Conservation (phyloP, 2,329 filamentous ascomycete species). For the Thelonectria rubi region DNA sequence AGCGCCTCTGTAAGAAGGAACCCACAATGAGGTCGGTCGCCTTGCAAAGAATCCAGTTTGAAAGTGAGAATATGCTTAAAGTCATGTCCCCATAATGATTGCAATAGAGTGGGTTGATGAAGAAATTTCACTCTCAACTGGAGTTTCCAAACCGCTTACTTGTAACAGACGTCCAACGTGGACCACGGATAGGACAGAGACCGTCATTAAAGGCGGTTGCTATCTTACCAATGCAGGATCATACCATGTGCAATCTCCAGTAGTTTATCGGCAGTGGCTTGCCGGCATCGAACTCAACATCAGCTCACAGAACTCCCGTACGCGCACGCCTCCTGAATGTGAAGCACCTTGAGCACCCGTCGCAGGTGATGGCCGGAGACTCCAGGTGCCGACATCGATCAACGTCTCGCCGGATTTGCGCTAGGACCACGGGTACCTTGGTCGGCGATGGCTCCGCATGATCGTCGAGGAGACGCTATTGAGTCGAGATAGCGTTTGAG, state of each 20-base stretch:
- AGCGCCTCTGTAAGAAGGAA: too few relatives aligned
- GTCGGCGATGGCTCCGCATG: conserved; percentile 9
- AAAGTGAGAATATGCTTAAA: too few relatives aligned
- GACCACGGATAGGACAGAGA: neutral
- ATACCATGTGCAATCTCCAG: too few relatives aligned
- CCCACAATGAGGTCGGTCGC: too few relatives aligned
- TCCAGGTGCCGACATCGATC: conserved; percentile 14
- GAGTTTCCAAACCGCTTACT: neutral
- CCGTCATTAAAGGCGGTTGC: too few relatives aligned
- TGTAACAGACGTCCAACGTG: neutral
- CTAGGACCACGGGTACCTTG: conserved; percentile 16
- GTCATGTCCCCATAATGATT: too few relatives aligned
- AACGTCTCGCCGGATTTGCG: conserved; percentile 14
- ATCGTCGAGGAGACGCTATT: conserved; percentile 4
- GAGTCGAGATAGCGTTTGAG: conserved; percentile 4
- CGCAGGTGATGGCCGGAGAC: conserved; percentile 18
- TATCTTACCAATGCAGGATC: too few relatives aligned
- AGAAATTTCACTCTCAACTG: too few relatives aligned
- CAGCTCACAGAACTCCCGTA: neutral
- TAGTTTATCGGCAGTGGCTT: neutral
- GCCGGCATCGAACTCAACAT: neutral
- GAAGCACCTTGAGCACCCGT: neutral
- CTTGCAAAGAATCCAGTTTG: too few relatives aligned
- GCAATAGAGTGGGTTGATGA: too few relatives aligned
- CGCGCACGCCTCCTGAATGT: neutral